phyloP scores from a whole-genome alignment of 768 basidiomycete species.

The Termitomyces sp. region DNA sequence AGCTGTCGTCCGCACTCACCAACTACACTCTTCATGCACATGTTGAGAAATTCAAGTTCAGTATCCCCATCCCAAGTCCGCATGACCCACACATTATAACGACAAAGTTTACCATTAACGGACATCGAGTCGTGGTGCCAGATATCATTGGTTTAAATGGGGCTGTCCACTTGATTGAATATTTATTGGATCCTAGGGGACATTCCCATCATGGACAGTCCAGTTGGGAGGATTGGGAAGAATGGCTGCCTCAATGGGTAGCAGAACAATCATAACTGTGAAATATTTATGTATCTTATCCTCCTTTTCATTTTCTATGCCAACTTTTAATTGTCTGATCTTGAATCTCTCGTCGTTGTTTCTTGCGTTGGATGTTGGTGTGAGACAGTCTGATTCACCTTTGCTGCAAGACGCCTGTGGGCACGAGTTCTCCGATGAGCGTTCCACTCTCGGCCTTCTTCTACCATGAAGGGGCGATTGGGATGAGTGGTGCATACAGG shows the following conservation, averaged over 20 bases:
- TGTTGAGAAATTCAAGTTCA: constrained; percentile 41
- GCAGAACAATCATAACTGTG: constrained; percentile 17
- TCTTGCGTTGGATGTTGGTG: not conserved
- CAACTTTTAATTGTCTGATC: not conserved
- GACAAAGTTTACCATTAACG: constrained; percentile 37
- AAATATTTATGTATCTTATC: not conserved
- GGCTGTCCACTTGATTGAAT: constrained; percentile 44
- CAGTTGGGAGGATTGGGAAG: constrained; percentile 39
- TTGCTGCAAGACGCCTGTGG: constrained; percentile 45
- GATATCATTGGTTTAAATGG: constrained; percentile 55
- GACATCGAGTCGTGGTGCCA: constrained; percentile 27
- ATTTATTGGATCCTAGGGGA: constrained; percentile 37
- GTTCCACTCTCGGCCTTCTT: constrained; percentile 47
- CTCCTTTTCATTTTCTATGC: not conserved
- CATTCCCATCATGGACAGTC: constrained; percentile 6
- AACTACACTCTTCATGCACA: constrained; percentile 40
- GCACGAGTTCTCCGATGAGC: constrained; percentile 49
- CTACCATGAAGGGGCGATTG: constrained; percentile 62
- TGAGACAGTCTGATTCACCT: constrained; percentile 1
- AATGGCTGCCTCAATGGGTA: constrained; percentile 46
- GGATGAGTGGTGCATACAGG: constrained; percentile 53
- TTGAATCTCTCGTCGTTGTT: not conserved
- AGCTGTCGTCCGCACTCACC: constrained; percentile 35
- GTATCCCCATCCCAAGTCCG: constrained; percentile 32
- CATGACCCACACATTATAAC: constrained; percentile 21